phyloP scores from a whole-genome alignment of 208 protist genomes.

The Leishmania turanica region DNA sequence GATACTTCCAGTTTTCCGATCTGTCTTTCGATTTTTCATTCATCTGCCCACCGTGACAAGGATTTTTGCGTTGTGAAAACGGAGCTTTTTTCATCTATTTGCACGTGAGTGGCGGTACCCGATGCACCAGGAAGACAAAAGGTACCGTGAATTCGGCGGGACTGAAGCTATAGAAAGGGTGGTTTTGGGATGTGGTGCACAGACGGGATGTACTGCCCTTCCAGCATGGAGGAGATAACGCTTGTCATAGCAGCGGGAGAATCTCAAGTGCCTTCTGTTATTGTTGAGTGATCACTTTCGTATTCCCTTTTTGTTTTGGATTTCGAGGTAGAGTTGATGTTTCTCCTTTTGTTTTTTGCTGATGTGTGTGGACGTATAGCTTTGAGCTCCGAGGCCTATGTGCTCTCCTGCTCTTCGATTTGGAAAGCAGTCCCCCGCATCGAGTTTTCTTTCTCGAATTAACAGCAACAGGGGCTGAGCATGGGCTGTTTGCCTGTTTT shows the following conservation, averaged over 20 bases:
- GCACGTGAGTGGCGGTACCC: background rate
- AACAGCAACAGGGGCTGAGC: too few species aligned
- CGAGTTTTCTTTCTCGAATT: too few species aligned
- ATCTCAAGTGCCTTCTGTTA: background rate
- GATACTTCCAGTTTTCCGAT: background rate
- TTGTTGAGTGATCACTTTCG: background rate
- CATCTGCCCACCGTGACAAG: too few species aligned
- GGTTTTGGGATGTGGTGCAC: too few species aligned
- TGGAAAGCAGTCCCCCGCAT: too few species aligned
- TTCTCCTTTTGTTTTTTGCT: background rate
- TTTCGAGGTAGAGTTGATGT: accelerated
- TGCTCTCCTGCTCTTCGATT: too few species aligned
- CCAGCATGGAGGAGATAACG: too few species aligned
- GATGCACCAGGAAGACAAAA: background rate
- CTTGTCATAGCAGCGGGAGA: too few species aligned
- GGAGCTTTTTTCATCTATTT: background rate
- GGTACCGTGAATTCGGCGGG: background rate
- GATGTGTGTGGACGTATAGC: too few species aligned
- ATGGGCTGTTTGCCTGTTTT: too few species aligned
- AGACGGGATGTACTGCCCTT: too few species aligned
- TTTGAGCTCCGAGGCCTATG: too few species aligned
- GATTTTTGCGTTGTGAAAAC: background rate
- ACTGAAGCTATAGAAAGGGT: background rate
- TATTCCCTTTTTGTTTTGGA: background rate
- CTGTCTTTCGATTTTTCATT: background rate